Conservation (phyloP, 2,329 filamentous ascomycete genomes). For the Fusarium globosum region DNA sequence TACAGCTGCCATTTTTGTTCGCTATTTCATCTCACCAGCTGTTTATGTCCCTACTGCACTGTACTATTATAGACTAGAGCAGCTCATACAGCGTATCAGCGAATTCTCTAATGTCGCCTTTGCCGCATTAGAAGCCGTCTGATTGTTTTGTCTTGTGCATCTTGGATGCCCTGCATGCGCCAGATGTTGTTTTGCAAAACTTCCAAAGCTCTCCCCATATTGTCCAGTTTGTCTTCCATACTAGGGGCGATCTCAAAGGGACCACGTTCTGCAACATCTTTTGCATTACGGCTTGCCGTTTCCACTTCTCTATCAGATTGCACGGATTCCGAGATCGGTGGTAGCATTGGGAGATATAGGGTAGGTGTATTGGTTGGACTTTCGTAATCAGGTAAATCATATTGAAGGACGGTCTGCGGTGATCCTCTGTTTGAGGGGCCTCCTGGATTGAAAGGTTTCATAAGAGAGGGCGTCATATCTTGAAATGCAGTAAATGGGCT, state of each 20-base stretch:
- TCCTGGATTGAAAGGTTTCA: neutral
- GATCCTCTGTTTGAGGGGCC: neutral
- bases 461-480: neutral
- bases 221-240: neutral
- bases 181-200: neutral
- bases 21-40: too few species aligned
- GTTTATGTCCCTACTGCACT: too few species aligned
- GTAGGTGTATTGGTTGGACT: neutral
- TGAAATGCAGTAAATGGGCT: neutral
- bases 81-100: too few species aligned
- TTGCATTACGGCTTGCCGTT: neutral
- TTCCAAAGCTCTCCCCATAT: neutral
- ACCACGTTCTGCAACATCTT: neutral
- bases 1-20: too few species aligned
- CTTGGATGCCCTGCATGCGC: neutral
- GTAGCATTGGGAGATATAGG: neutral
- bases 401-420: neutral
- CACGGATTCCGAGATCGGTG: neutral
- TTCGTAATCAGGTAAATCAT: neutral
- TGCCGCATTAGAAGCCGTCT: neutral
- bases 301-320: neutral
- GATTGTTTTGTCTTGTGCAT: neutral
- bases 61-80: too few species aligned
- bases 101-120: neutral
- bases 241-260: neutral